Percentiles rank a stretch among this genome's conserved stretches.
These are phyloP conservation scores for Xylariomycetidae sp. DNA, from an alignment of 2,329 filamentous ascomycete genomes.

Conservation along the genomic window DNA sequence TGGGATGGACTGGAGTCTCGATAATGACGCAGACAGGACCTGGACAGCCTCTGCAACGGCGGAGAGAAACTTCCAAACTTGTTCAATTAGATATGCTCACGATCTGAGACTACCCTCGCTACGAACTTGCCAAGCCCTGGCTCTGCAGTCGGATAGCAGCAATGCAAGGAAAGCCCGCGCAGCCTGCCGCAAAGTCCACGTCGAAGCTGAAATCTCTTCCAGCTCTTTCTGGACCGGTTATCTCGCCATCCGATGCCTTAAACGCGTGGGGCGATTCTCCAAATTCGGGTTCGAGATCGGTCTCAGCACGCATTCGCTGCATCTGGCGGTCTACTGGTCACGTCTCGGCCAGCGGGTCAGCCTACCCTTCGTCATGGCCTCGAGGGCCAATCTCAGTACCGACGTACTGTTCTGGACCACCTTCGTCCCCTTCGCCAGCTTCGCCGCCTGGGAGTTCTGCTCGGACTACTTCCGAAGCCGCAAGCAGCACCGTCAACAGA, in stretches of 20 bases:
- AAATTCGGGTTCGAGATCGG: constrained; percentile 41
- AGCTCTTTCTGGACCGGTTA: constrained; percentile 31
- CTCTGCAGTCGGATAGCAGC: background rate
- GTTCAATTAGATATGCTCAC: constrained; percentile 15
- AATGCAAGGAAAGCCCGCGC: too few relatives aligned
- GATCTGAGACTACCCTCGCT: constrained; percentile 3
- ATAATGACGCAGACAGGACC: constrained; percentile 19
- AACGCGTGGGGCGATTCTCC: constrained; percentile 35
- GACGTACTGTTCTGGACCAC: constrained; percentile 34
- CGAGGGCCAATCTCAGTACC: constrained; percentile 20
- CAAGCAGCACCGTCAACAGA: background rate
- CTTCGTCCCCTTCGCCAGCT: constrained; percentile 34
- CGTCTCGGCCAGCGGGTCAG: constrained; percentile 39
- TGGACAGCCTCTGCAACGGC: constrained; percentile 37
- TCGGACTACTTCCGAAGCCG: constrained; percentile 7
- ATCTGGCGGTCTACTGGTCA: constrained; percentile 44
- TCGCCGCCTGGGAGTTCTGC: constrained; percentile 33
- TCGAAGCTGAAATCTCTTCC: constrained; percentile 40
- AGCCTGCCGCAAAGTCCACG: constrained; percentile 28
- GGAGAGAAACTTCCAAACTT: constrained; percentile 12
- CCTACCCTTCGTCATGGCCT: constrained; percentile 38
- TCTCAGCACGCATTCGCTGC: constrained; percentile 35
- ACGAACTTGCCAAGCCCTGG: background rate
- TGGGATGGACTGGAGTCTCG: constrained; percentile 32
- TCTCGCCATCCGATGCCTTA: constrained; percentile 40